Evolutionary conservation across 306 rosid species (phyloP).

Genomic region (Sophora flavescens): DNA sequence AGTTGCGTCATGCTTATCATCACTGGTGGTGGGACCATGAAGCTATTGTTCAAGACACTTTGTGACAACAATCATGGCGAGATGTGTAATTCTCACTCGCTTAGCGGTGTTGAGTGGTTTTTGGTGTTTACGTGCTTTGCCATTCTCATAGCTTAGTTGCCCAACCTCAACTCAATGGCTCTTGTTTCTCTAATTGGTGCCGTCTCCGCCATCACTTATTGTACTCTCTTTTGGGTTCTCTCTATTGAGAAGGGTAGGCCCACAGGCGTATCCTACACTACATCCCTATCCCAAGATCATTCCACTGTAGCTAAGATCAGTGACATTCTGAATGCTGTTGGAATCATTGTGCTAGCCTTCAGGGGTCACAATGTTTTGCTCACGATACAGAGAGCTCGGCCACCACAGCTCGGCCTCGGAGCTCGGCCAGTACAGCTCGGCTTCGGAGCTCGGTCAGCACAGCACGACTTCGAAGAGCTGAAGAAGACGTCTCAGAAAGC

Average conservation of each 20-base stretch:
- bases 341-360: constrained; percentile 59
- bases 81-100: constrained; percentile 42
- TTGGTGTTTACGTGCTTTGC: constrained; percentile 62
- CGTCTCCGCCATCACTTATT: constrained; percentile 47
- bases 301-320: constrained; percentile 28
- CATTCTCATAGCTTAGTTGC: constrained; percentile 62
- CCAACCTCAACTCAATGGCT: constrained; percentile 68
- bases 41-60: constrained; percentile 49
- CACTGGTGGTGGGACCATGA: constrained; percentile 55
- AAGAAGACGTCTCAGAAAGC: no score
- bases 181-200: constrained; percentile 63
- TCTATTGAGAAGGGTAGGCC: constrained; percentile 59
- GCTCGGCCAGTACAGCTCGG: no score
- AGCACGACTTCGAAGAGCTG: no score
- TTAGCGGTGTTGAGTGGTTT: constrained; percentile 59
- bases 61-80: constrained; percentile 35
- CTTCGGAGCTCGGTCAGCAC: no score
- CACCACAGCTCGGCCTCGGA: no score
- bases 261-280: constrained; percentile 35
- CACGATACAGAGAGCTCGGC: constrained; percentile 87
- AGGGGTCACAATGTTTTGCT: constrained; percentile 82
- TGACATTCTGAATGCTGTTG: constrained; percentile 57
- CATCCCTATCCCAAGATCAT: background rate
- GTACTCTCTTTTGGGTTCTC: constrained; percentile 63
- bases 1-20: constrained; percentile 54